phyloP scores from a whole-genome alignment of 352 stramenopile species.

The Pythium periplocum region DNA sequence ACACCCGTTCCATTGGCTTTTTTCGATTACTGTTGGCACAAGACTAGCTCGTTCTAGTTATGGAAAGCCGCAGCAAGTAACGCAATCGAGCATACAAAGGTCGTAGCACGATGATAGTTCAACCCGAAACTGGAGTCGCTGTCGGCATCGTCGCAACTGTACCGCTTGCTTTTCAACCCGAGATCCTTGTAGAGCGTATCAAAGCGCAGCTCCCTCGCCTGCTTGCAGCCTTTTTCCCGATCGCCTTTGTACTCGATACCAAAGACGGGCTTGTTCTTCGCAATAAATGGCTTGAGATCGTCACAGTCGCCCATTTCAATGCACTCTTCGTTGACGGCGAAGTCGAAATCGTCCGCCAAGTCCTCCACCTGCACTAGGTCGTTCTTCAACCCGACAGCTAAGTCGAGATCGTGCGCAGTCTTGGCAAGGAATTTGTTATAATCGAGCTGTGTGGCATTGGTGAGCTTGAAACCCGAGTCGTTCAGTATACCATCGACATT shows the following conservation, averaged over 20 bases:
- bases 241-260: conserved; percentile 47
- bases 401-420: conserved; percentile 29
- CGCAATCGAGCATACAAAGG: too few species aligned
- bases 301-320: conserved; percentile 44
- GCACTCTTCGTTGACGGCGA: conserved; percentile 57
- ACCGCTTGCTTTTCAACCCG: too few species aligned
- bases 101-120: too few species aligned
- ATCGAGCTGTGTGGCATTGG: conserved; percentile 30
- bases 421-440: conserved; percentile 42
- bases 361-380: conserved; percentile 31
- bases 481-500: conserved; percentile 40
- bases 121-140: too few species aligned
- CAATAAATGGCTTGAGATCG: conserved; percentile 31
- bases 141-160: too few species aligned
- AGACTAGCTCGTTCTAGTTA: too few species aligned
- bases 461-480: conserved; percentile 29
- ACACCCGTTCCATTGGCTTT: too few species aligned
- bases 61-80: too few species aligned
- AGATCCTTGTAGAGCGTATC: too few species aligned
- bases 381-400: conserved; percentile 56
- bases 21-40: too few species aligned
- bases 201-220: too few species aligned
- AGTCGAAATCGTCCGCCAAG: conserved; percentile 44
- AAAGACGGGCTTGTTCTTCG: conserved; percentile 46
- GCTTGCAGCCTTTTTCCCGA: conserved; percentile 1